Base-by-base conservation (phyloP, 768 basidiomycete species). In the Mrakia blollopis region DNA sequence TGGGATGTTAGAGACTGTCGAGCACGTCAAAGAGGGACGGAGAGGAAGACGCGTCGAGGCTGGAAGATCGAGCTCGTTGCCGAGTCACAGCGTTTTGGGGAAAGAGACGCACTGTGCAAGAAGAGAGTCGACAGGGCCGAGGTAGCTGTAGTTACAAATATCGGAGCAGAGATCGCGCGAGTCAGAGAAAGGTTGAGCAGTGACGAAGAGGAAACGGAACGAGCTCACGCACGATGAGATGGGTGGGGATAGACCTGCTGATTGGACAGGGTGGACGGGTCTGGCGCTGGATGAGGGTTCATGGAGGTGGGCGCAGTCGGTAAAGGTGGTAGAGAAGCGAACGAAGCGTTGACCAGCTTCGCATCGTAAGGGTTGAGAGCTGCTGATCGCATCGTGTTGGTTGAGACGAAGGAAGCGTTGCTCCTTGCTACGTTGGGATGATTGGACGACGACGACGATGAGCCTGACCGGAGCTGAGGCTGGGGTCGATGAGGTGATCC, bases 81-180 rank as follows among this genome's bases (percentile, higher is more conserved):
- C 11, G 1, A n/a, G 10, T n/a, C 39, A 68, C 18, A 35, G 9
- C 37, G 21, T 13, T 23, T 10, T 41, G 35, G 25, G n/a, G 21
- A 68, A 9, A 23, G 9, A 8, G 7, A 68, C 65, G 44, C 37
- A 68, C 65, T 68, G 82, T 93, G 89, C 44, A 95, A 89, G 83
- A 94, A 92, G 30, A 98, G 84, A 9, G 67, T 73, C 8, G 77
- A 78, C 23, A 78, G 68, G 2, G 77, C 73, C 6, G 77, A 78
- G 0, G 73, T 78, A 14, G 77, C 76, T 77, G 63, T 0, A 35
- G 14, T n/a, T n/a, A n/a, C n/a, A 37, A 35, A 25, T 7, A 47
- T 7, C 62, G 21, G 13, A 14, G 13, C 13, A 57, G 30, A 3
- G 37, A 68, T 44, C 1, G n/a, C 44, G 44, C 7, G 8, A 13